phyloP scores from a whole-genome alignment of 768 basidiomycete species.

The Mycena latifolia region DNA sequence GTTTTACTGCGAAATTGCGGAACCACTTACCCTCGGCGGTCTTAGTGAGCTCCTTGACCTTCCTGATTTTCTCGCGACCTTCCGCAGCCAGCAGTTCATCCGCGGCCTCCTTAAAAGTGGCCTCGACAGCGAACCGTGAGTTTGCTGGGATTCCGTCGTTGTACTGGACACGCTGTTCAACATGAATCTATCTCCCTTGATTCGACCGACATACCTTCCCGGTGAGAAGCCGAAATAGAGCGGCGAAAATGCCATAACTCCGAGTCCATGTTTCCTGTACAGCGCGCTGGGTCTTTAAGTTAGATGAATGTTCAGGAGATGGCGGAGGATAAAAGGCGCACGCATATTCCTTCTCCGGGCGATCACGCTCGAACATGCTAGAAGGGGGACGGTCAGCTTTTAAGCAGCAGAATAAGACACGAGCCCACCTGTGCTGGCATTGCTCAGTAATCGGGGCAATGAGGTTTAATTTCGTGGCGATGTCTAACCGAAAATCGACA shows the following conservation, averaged over 20 bases:
- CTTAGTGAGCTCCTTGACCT: conserved; percentile 75
- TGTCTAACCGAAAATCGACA: no score
- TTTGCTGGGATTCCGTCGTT: conserved; percentile 82
- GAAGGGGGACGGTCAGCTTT: conserved; percentile 32
- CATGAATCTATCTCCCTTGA: no score
- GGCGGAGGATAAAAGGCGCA: no score
- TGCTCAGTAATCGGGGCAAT: conserved; percentile 83
- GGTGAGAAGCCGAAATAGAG: conserved; percentile 83
- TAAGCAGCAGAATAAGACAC: not conserved
- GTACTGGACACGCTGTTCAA: conserved; percentile 55
- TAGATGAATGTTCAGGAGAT: no score
- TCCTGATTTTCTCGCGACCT: conserved; percentile 76
- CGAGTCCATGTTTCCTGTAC: conserved; percentile 75
- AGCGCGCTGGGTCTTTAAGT: conserved; percentile 56
- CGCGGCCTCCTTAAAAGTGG: conserved; percentile 67
- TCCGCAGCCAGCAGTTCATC: conserved; percentile 57
- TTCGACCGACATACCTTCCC: no score
- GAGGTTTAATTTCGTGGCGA: conserved; percentile 76
- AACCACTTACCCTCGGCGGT: conserved; percentile 66
- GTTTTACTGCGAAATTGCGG: not conserved
- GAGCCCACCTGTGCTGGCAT: conserved; percentile 72
- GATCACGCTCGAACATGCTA: conserved; percentile 84
- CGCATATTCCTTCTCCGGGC: no score
- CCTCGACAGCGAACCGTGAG: conserved; percentile 75
- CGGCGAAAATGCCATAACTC: conserved; percentile 81